Conservation (phyloP, 1,284 basidiomycete genomes). For the Ceratobasidium sp. region DNA sequence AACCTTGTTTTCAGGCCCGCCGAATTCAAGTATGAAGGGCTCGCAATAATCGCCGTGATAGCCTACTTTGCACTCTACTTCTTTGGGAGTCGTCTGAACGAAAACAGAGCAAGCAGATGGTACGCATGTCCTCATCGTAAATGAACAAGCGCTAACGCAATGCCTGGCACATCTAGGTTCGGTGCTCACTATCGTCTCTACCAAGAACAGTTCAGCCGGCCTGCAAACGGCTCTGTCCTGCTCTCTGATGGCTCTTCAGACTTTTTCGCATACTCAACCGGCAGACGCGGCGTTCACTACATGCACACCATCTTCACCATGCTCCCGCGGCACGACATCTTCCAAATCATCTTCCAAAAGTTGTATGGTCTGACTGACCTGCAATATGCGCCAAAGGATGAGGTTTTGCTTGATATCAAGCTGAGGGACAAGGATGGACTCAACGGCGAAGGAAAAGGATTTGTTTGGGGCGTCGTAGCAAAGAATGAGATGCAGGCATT, state of each 20-base stretch:
- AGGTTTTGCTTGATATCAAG: conserved; percentile 80
- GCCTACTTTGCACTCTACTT: conserved; percentile 68
- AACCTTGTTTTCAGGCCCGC: conserved; percentile 84
- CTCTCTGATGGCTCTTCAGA: conserved; percentile 78
- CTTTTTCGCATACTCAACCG: conserved; percentile 87
- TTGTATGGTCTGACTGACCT: conserved; percentile 77
- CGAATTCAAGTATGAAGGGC: conserved; percentile 77
- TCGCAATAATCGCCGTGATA: conserved; percentile 66
- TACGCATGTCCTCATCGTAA: conserved; percentile 51
- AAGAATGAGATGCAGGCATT: conserved; percentile 80
- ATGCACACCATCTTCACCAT: conserved; percentile 84
- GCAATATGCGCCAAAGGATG: conserved; percentile 74
- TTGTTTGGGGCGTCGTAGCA: conserved; percentile 85
- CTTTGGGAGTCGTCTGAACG: conserved; percentile 69
- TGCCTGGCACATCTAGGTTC: conserved; percentile 61
- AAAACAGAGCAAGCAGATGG: conserved; percentile 70
- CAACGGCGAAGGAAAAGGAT: conserved; percentile 59
- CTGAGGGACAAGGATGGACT: conserved; percentile 61
- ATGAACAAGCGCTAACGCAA: conserved; percentile 9
- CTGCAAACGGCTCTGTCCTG: conserved; percentile 63
- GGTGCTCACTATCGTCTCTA: conserved; percentile 68
- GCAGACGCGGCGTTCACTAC: conserved; percentile 78
- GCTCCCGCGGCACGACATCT: conserved; percentile 83
- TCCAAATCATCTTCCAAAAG: conserved; percentile 73
- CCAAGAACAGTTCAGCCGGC: conserved; percentile 75